Evolutionary conservation across 192 early-diverging fungal genomes (phyloP), one percentile per base, ranked within the genome.

Genomic region (Gamsiella multidivaricata): DNA sequence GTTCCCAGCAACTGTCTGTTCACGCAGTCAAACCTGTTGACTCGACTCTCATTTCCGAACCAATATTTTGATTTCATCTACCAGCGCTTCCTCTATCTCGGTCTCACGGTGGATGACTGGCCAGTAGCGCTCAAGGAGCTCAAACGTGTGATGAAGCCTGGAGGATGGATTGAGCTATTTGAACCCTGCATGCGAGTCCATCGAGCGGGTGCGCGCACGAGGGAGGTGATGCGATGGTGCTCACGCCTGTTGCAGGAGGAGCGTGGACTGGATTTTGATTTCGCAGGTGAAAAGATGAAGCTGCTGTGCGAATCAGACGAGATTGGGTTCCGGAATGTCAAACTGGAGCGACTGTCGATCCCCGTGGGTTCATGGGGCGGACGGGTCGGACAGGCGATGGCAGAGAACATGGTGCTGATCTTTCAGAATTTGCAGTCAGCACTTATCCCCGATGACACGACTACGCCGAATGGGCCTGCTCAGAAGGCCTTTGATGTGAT

Each of bases 31-130:
- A 84, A 84, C 29, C 53, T 84, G 11, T 46, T 84, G 42, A 68
- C 32, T 5, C 73, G 82, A 4, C 54, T 84, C 31, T 78, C 80
- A 22, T 84, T 81, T 54, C 66, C 60, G n/a, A 55, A 81, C 51
- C 33, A 69, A 12, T 82, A 81, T 15, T 84, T 84, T 62, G 80
- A 84, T 59, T 84, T 79, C 55, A 74, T 84, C 26, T 66, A 73
- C 52, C 65, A 79, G 20, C 53, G 82, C 18, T 81, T 79, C 32
- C 65, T 84, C 45, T 63, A 66, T 34, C 50, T 79, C 7, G 74
- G 68, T 0, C 49, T 84, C n/a, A 79, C 79, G 0, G 37, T 72
- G 6, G 71, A 82, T 47, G 62, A 81, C 17, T 82, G 82, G 80
- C 69, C 76, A 3, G 22, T 79, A 41, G 74, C 66, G 11, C 36